Percentiles rank a stretch among this genome's conserved stretches.
These are phyloP conservation scores for Debaryomycetaceae sp. DNA, from an alignment of 1,139 yeast genomes.

Conservation along the genomic window DNA sequence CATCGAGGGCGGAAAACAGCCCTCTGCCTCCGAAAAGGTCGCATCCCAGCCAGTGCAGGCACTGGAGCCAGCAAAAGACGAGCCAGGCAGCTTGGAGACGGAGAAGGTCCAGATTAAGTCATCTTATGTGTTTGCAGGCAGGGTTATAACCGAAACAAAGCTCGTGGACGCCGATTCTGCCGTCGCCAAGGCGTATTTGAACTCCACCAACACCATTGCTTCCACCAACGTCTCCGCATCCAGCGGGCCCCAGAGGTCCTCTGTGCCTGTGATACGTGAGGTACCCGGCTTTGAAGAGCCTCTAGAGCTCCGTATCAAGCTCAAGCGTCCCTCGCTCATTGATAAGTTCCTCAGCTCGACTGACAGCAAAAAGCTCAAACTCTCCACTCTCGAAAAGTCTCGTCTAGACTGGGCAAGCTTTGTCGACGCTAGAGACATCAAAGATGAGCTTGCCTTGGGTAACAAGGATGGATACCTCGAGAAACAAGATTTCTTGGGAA, in stretches of 20 bases:
- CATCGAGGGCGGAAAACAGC: constrained; percentile 24
- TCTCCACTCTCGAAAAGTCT: constrained; percentile 90
- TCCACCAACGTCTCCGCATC: constrained; percentile 1
- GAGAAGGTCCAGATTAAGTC: constrained; percentile 69
- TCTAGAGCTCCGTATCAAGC: constrained; percentile 30
- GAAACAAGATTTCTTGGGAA: constrained; percentile 81
- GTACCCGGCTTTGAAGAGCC: constrained; percentile 32
- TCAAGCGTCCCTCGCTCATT: constrained; percentile 73
- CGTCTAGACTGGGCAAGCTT: constrained; percentile 94
- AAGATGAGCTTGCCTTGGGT: constrained; percentile 74
- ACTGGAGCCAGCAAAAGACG: constrained; percentile 23
- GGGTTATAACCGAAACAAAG: constrained; percentile 71
- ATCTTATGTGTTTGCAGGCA: constrained; percentile 88
- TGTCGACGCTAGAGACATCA: constrained; percentile 81
- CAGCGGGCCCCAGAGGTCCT: constrained; percentile 17
- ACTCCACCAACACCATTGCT: constrained; percentile 43
- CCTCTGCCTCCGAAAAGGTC: constrained; percentile 41
- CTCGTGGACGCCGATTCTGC: constrained; percentile 75
- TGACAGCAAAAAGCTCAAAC: constrained; percentile 51
- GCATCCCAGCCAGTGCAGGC: constrained; percentile 50
- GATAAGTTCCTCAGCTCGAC: constrained; percentile 49
- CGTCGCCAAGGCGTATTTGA: constrained; percentile 79
- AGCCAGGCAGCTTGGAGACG: constrained; percentile 17
- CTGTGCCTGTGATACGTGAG: constrained; percentile 36
- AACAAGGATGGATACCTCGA: constrained; percentile 86